These are phyloP conservation scores for Madurella fahalii DNA, from an alignment of 2,329 filamentous ascomycete genomes.

Conservation along the genomic window DNA sequence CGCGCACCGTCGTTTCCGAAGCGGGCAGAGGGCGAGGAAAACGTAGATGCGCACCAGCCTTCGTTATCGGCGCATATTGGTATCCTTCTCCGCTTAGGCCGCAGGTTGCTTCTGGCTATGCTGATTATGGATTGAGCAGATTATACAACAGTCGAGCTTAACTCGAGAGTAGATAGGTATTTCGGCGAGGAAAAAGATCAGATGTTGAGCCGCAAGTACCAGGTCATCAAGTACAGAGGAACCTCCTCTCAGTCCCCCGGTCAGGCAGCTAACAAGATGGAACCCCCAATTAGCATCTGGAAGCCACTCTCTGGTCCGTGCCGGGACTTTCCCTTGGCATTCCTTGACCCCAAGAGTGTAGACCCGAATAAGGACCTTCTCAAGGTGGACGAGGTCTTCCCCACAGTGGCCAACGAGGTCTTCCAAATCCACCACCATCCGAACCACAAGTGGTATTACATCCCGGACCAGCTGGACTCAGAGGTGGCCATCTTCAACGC, in stretches of 20 bases:
- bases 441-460: constrained; percentile 21
- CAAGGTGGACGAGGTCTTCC: constrained; percentile 22
- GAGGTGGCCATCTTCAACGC: constrained; percentile 20
- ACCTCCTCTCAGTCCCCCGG: too few relatives aligned
- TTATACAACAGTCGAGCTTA: constrained; percentile 10
- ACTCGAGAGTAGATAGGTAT: constrained; percentile 12
- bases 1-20: constrained; percentile 14
- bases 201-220: constrained; percentile 8
- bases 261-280: neutral
- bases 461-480: constrained; percentile 17
- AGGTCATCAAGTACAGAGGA: constrained; percentile 15
- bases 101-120: too few relatives aligned
- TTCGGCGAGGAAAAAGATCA: constrained; percentile 11
- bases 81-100: too few relatives aligned
- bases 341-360: constrained; percentile 16
- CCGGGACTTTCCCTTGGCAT: constrained; percentile 21
- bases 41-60: constrained; percentile 13
- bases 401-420: constrained; percentile 21
- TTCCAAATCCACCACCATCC: constrained; percentile 19
- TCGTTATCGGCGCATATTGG: constrained; percentile 16
- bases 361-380: constrained; percentile 16
- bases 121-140: neutral
- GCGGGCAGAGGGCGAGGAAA: constrained; percentile 5
- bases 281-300: constrained; percentile 13
- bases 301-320: constrained; percentile 19